Percentiles rank a stretch among this genome's conserved stretches.
These are phyloP conservation scores for Physcomitrellopsis africana DNA, from an alignment of 225 moss, liverwort and hornwort species.

Conservation along the genomic window DNA sequence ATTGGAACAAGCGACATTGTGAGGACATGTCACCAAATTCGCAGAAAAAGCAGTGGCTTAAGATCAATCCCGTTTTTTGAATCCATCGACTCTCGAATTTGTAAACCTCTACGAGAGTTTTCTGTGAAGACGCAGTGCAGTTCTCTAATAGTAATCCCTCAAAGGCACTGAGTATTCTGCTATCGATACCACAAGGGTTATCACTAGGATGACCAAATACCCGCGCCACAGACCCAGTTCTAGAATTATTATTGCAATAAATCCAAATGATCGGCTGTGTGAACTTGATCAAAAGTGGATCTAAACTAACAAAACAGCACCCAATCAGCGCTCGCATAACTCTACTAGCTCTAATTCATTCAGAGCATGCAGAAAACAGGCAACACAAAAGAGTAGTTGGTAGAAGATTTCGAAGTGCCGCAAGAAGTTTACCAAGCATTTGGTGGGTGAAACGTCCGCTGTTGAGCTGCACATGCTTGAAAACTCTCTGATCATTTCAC, in stretches of 20 bases:
- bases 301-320: background rate
- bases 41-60: too few relatives aligned
- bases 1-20: background rate
- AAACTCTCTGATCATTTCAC: too few relatives aligned
- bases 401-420: background rate
- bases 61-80: too few relatives aligned
- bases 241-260: too few relatives aligned
- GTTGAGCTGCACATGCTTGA: background rate
- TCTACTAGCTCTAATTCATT: background rate
- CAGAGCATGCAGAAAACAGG: background rate
- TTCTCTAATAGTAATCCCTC: too few relatives aligned
- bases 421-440: background rate
- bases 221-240: too few relatives aligned
- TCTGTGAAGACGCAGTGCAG: too few relatives aligned
- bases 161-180: too few relatives aligned
- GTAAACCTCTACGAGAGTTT: too few relatives aligned
- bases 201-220: too few relatives aligned
- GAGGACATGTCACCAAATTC: too few relatives aligned
- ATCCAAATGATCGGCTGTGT: background rate
- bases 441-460: background rate
- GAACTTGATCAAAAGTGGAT: background rate
- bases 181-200: background rate
- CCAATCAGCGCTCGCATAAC: background rate
- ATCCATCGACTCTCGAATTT: too few relatives aligned
- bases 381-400: background rate